These are phyloP conservation scores for Boletus coccyginus DNA, from an alignment of 768 basidiomycete species.

Conservation along the genomic window DNA sequence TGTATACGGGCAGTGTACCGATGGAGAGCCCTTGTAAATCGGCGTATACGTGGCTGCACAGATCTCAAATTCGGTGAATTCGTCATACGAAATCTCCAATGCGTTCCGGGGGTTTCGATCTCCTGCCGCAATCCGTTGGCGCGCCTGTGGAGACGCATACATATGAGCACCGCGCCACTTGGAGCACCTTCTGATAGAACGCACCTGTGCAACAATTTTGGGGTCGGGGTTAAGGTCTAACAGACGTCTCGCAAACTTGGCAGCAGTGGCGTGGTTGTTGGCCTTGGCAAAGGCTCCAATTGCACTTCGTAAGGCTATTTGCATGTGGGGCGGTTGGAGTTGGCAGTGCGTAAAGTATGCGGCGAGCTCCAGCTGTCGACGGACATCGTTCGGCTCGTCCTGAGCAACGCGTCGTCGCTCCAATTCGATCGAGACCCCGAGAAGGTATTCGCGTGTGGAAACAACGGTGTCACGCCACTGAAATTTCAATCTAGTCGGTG, in stretches of 20 bases:
- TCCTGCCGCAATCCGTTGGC: constrained; percentile 88
- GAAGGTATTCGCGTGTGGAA: constrained; percentile 84
- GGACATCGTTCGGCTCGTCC: constrained; percentile 80
- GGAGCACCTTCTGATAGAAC: constrained; percentile 13
- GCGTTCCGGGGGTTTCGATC: constrained; percentile 94
- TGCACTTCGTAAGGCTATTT: constrained; percentile 91
- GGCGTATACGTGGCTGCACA: constrained; percentile 90
- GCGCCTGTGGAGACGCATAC: constrained; percentile 52
- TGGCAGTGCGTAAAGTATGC: constrained; percentile 98
- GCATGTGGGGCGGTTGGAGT: constrained; percentile 82
- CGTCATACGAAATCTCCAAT: constrained; percentile 90
- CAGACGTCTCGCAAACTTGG: constrained; percentile 84
- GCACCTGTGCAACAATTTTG: constrained; percentile 75
- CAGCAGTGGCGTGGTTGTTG: constrained; percentile 92
- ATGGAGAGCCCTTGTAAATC: constrained; percentile 88
- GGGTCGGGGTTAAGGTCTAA: constrained; percentile 89
- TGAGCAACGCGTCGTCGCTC: constrained; percentile 81
- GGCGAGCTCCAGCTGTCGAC: constrained; percentile 87
- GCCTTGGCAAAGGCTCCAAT: constrained; percentile 87
- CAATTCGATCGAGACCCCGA: constrained; percentile 90
- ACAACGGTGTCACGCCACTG: constrained; percentile 90
- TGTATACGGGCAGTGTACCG: constrained; percentile 85
- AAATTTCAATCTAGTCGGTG: constrained; percentile 14
- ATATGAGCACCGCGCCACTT: background rate
- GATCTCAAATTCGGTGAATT: constrained; percentile 91